Conservation (phyloP, 495 filamentous ascomycete species). For the Penicillium lagena region DNA sequence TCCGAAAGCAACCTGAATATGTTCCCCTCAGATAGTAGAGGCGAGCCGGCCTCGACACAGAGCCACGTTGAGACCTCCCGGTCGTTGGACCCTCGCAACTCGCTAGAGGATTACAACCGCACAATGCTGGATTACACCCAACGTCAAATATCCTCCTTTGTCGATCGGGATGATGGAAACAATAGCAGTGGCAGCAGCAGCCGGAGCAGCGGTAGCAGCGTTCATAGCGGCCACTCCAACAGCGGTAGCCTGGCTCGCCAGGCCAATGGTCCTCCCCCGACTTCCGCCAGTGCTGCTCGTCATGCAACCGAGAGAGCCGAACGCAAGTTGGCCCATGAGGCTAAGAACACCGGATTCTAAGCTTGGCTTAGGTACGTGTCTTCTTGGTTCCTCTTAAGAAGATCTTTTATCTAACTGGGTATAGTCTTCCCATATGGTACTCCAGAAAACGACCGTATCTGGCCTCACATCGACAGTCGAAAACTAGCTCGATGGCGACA, state of each 20-base stretch:
- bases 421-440: too few relatives aligned
- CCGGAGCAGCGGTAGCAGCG: conserved; percentile 29
- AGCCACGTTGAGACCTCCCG: conserved; percentile 15
- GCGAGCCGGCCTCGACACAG: conserved; percentile 8
- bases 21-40: conserved; percentile 14
- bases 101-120: conserved; percentile 40
- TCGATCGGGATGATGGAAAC: conserved; percentile 21
- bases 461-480: conserved; percentile 1
- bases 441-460: background rate
- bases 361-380: conserved; percentile 6
- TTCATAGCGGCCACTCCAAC: conserved; percentile 20
- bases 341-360: conserved; percentile 12
- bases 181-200: conserved; percentile 11
- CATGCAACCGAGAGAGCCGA: background rate
- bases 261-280: conserved; percentile 11
- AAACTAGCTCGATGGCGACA: conserved; percentile 5
- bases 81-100: conserved; percentile 19
- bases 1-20: conserved; percentile 12
- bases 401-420: too few relatives aligned
- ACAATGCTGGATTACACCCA: conserved; percentile 42
- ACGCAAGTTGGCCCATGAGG: background rate
- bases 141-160: conserved; percentile 35
- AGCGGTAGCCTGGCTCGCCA: conserved; percentile 11
- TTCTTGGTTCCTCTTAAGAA: too few relatives aligned
- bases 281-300: conserved; percentile 7